Evolutionary conservation across 2,329 filamentous ascomycete genomes (phyloP).

Genomic region (Capronia epimyces): DNA sequence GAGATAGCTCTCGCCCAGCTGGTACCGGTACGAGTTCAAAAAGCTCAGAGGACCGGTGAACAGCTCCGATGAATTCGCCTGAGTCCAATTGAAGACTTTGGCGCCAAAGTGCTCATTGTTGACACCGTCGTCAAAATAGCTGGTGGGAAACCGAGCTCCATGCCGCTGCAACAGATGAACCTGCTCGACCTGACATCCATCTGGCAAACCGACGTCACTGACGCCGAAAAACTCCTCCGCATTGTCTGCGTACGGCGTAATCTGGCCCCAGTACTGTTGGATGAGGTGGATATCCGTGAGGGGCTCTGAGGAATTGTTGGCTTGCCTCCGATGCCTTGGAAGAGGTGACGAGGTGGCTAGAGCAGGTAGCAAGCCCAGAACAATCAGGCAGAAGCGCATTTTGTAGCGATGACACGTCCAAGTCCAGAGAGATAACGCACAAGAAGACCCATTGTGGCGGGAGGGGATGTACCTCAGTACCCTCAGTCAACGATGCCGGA

Average conservation of each 20-base stretch:
- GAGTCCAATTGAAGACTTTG: slow-evolving; percentile 46
- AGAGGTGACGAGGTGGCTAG: slow-evolving; percentile 11
- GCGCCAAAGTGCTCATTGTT: slow-evolving; percentile 47
- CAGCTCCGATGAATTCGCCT: slow-evolving; percentile 32
- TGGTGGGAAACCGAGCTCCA: slow-evolving; percentile 49
- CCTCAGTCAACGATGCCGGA: background rate
- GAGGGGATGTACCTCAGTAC: slow-evolving; percentile 1
- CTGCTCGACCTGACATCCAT: slow-evolving; percentile 53
- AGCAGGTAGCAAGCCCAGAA: slow-evolving; percentile 8
- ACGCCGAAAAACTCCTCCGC: slow-evolving; percentile 38
- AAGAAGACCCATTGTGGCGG: slow-evolving; percentile 4
- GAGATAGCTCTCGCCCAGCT: slow-evolving; percentile 42
- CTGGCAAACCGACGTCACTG: slow-evolving; percentile 42
- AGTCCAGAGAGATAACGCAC: background rate
- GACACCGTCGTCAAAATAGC: slow-evolving; percentile 44
- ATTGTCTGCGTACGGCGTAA: slow-evolving; percentile 47
- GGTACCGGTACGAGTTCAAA: slow-evolving; percentile 50
- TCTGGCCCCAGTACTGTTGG: slow-evolving; percentile 44
- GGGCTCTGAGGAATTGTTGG: slow-evolving; percentile 20
- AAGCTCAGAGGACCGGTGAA: slow-evolving; percentile 49
- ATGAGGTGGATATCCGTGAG: slow-evolving; percentile 35
- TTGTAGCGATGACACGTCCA: background rate
- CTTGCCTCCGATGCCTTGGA: slow-evolving; percentile 11
- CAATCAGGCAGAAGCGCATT: slow-evolving; percentile 6
- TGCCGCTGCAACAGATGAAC: slow-evolving; percentile 52